Conservation (phyloP, 108 stramenopile species). For the Epithemia pelagica region DNA sequence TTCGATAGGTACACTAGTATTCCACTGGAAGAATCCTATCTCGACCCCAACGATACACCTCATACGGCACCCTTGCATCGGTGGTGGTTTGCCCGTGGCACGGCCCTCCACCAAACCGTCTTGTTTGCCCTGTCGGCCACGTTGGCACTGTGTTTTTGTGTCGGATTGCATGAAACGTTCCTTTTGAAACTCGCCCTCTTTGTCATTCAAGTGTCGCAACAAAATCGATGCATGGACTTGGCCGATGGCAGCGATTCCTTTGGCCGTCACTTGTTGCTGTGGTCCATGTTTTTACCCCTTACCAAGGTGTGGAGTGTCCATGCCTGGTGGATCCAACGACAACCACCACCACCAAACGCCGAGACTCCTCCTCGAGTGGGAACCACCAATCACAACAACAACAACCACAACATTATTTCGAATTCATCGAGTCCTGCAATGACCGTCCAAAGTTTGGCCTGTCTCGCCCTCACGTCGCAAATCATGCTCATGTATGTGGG, state of each 20-base stretch:
- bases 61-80: slow-evolving; percentile 9
- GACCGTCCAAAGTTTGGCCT: not conserved
- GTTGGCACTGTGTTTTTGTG: slow-evolving; percentile 5
- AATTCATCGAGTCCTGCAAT: no score
- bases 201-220: not conserved
- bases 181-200: not conserved
- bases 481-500: slow-evolving; percentile 23
- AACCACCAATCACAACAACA: not conserved
- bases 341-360: no score
- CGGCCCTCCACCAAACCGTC: not conserved
- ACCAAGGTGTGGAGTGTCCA: slow-evolving; percentile 20
- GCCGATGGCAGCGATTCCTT: slow-evolving; percentile 19
- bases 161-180: slow-evolving; percentile 8
- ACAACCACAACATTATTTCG: no score
- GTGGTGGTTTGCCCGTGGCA: slow-evolving; percentile 17
- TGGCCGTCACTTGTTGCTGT: slow-evolving; percentile 14
- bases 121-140: slow-evolving; percentile 2
- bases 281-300: slow-evolving; percentile 9
- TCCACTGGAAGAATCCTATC: slow-evolving; percentile 3
- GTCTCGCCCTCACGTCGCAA: slow-evolving; percentile 11
- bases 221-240: slow-evolving; percentile 7
- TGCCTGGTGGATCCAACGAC: not conserved
- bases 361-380: no score
- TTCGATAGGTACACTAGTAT: slow-evolving; percentile 15
- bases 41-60: not conserved